Conservation (phyloP, 2,329 filamentous ascomycete genomes). For the Teratosphaeria nubilosa region DNA sequence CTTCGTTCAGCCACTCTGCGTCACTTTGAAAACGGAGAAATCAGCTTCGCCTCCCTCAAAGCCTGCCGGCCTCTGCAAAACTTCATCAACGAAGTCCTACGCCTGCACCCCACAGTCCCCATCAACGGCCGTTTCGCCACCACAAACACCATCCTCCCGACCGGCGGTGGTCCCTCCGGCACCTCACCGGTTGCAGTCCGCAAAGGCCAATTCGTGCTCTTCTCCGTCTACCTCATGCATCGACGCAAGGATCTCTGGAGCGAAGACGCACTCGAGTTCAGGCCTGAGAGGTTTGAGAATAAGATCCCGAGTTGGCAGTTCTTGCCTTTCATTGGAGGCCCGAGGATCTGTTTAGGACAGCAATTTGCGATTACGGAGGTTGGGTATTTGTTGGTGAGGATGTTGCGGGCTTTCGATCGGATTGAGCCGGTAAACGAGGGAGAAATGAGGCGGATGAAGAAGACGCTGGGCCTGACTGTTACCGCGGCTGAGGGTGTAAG, state of each 20-base stretch:
- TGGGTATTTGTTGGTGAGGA: constrained; percentile 32
- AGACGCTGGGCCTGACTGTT: constrained; percentile 16
- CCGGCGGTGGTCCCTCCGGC: constrained; percentile 45
- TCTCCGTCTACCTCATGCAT: constrained; percentile 28
- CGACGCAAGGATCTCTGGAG: constrained; percentile 29
- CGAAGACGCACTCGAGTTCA: constrained; percentile 29
- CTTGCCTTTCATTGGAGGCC: constrained; percentile 7
- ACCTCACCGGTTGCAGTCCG: constrained; percentile 43
- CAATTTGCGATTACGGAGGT: constrained; percentile 38
- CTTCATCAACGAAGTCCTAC: constrained; percentile 47
- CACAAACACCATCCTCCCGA: constrained; percentile 62
- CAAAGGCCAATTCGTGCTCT: constrained; percentile 20
- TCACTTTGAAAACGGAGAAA: constrained; percentile 31
- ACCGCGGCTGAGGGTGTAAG: constrained; percentile 14
- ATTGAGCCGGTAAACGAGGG: constrained; percentile 11
- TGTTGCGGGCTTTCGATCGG: constrained; percentile 30
- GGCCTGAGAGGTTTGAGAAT: constrained; percentile 26
- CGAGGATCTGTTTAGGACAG: constrained; percentile 32
- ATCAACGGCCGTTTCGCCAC: constrained; percentile 62
- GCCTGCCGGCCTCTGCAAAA: constrained; percentile 53
- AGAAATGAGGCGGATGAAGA: constrained; percentile 10
- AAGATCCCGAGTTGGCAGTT: constrained; percentile 24
- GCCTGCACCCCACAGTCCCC: constrained; percentile 68
- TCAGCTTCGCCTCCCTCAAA: constrained; percentile 54
- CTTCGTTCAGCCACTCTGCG: constrained; percentile 43